These are phyloP conservation scores for Trifolium pratense DNA, from an alignment of 306 rosid species.

Conservation along the genomic window DNA sequence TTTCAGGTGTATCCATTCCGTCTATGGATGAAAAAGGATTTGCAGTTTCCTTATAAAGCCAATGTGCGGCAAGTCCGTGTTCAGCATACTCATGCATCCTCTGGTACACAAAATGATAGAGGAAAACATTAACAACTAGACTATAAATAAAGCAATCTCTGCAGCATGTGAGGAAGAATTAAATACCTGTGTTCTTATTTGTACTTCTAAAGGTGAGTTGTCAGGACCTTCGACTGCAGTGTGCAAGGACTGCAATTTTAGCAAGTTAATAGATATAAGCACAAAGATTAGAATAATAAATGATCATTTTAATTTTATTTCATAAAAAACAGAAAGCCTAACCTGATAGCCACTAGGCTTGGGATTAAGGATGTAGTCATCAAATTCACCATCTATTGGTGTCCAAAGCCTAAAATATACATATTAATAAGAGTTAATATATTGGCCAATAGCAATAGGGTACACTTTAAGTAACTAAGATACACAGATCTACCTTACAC, in stretches of 20 bases:
- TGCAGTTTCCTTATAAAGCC: constrained; percentile 96
- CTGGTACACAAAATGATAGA: constrained; percentile 47
- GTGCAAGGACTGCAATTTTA: constrained; percentile 82
- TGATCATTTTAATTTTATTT: constrained; percentile 30
- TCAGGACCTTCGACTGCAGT: constrained; percentile 95
- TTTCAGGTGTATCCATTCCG: constrained; percentile 62
- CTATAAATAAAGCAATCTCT: constrained; percentile 27
- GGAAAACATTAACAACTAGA: constrained; percentile 36
- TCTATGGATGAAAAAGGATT: constrained; percentile 54
- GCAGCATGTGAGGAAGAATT: constrained; percentile 30
- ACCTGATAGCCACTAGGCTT: constrained; percentile 99
- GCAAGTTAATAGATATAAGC: constrained; percentile 32
- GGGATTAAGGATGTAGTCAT: constrained; percentile 94
- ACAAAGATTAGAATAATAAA: constrained; percentile 37
- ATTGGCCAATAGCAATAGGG: not conserved
- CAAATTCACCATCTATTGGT: constrained; percentile 96
- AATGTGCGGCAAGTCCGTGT: constrained; percentile 98
- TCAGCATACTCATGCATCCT: constrained; percentile 98
- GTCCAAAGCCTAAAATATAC: constrained; percentile 73
- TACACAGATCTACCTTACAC: not conserved
- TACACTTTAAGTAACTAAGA: constrained; percentile 21
- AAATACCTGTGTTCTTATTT: constrained; percentile 92
- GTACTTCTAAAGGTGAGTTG: constrained; percentile 95
- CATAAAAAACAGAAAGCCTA: constrained; percentile 38
- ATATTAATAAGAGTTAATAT: constrained; percentile 29